phyloP scores from a whole-genome alignment of 169 alveolate genomes.

The Toxoplasma gondii region DNA sequence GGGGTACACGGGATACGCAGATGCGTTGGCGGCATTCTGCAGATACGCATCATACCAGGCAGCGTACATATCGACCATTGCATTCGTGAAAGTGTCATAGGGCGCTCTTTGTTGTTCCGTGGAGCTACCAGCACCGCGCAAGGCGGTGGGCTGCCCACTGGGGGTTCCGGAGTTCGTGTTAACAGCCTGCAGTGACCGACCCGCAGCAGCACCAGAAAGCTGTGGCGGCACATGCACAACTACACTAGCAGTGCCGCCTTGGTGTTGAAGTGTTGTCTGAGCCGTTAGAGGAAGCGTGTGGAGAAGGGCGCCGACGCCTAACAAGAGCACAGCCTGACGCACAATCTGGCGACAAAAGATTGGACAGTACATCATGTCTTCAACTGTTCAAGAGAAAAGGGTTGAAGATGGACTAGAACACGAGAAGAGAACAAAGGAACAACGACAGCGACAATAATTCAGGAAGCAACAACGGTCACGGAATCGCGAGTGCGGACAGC shows the following conservation, averaged over 20 bases:
- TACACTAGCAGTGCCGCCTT: background rate
- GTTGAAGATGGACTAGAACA: background rate
- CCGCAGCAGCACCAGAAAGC: background rate
- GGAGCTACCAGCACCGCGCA: background rate
- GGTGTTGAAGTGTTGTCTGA: background rate
- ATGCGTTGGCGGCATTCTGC: background rate
- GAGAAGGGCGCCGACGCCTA: background rate
- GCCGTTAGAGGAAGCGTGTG: background rate
- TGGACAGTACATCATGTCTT: background rate
- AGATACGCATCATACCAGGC: conserved; percentile 28
- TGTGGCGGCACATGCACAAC: background rate
- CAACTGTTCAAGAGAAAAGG: background rate
- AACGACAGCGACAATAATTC: too few species aligned
- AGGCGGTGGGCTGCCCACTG: background rate
- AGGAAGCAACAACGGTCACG: too few species aligned
- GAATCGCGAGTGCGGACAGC: too few species aligned
- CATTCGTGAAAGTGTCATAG: background rate
- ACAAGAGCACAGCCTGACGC: background rate
- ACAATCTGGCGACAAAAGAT: background rate
- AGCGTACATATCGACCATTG: background rate
- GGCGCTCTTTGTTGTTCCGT: background rate
- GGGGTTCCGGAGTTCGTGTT: background rate
- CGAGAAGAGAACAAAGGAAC: too few species aligned
- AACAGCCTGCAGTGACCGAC: background rate
- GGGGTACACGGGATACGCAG: background rate